A percentile compares a stretch with the other conserved stretches of the same genome.
phyloP scores from a whole-genome alignment of 2,329 filamentous ascomycete genomes.

The Catunica adiposa region DNA sequence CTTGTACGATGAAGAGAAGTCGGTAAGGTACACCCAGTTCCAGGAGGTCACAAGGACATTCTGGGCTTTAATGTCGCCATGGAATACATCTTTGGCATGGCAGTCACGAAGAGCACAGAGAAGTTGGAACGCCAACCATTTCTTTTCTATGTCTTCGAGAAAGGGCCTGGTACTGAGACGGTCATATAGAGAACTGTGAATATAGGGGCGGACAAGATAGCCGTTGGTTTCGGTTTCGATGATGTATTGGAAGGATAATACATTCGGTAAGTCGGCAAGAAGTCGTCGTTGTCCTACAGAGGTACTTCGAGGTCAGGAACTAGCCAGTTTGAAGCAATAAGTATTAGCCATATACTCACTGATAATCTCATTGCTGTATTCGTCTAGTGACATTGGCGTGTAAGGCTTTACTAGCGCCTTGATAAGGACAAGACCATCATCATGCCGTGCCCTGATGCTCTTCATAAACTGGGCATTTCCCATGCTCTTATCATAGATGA shows the following conservation, averaged over 20 bases:
- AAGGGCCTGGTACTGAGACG: constrained; percentile 92
- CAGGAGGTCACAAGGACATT: constrained; percentile 94
- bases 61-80: constrained; percentile 97
- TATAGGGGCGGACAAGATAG: constrained; percentile 83
- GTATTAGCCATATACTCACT: constrained; percentile 32
- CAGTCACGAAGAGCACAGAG: constrained; percentile 85
- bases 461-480: constrained; percentile 93
- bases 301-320: neutral
- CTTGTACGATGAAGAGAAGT: constrained; percentile 93
- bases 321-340: neutral
- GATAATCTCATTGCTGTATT: constrained; percentile 61
- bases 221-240: constrained; percentile 84
- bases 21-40: constrained; percentile 98
- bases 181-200: constrained; percentile 95
- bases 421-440: constrained; percentile 79
- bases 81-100: constrained; percentile 74
- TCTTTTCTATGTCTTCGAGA: constrained; percentile 93
- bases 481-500: constrained; percentile 82
- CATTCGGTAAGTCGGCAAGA: constrained; percentile 74
- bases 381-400: constrained; percentile 59
- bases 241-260: constrained; percentile 74
- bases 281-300: constrained; percentile 57
- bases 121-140: constrained; percentile 93
- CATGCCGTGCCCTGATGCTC: constrained; percentile 76
- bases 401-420: constrained; percentile 93